Evolutionary conservation across 129 eudicot genomes (phyloP).

Genomic region (Flaveria sonorensis): DNA sequence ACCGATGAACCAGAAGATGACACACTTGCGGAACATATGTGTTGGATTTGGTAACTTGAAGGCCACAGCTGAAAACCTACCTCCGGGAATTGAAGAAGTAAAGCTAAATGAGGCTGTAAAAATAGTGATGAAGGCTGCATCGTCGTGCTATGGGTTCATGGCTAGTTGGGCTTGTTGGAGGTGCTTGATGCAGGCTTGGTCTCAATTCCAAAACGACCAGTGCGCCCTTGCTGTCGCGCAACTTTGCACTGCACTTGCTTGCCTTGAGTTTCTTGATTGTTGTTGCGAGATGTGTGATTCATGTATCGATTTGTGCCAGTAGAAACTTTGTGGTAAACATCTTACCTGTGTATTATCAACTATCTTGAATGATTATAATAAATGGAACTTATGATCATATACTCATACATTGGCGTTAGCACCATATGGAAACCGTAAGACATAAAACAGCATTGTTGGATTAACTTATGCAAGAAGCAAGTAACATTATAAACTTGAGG

Average conservation of each 20-base stretch:
- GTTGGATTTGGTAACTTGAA: constrained; percentile 74
- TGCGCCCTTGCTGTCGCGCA: constrained; percentile 58
- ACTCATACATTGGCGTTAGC: background rate
- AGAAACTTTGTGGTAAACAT: background rate
- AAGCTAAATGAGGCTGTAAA: constrained; percentile 55
- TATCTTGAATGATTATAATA: background rate
- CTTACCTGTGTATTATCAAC: background rate
- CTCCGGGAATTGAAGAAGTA: constrained; percentile 54
- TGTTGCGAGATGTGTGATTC: constrained; percentile 65
- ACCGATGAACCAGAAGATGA: constrained; percentile 32
- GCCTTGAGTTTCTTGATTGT: constrained; percentile 62
- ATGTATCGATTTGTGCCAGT: constrained; percentile 37
- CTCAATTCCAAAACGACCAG: constrained; percentile 49
- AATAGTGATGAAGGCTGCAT: constrained; percentile 57
- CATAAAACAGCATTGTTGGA: constrained; percentile 14
- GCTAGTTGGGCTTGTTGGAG: constrained; percentile 58
- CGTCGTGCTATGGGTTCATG: constrained; percentile 42
- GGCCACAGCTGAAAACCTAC: constrained; percentile 64
- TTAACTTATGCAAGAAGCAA: constrained; percentile 15
- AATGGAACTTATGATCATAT: background rate
- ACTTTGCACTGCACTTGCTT: constrained; percentile 73
- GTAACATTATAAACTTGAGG: constrained; percentile 9
- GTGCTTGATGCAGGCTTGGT: constrained; percentile 59
- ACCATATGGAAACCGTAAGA: background rate
- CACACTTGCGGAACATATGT: constrained; percentile 44